phyloP scores from a whole-genome alignment of 2,329 filamentous ascomycete species.

The Xylaria sp. region DNA sequence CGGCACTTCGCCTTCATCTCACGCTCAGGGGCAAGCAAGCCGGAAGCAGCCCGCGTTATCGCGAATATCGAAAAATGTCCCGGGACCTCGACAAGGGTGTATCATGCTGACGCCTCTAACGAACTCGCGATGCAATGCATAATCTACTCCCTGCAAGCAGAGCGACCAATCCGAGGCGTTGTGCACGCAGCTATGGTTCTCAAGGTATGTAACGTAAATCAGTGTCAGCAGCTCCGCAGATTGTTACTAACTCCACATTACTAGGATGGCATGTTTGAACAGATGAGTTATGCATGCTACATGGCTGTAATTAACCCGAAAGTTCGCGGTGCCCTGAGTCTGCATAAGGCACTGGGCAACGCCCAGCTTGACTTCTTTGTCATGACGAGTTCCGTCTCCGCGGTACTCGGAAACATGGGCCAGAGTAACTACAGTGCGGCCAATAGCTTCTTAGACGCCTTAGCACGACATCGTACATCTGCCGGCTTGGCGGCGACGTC shows the following conservation, averaged over 20 bases:
- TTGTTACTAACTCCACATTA: conserved; percentile 16
- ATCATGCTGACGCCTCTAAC: conserved; percentile 29
- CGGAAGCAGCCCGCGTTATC: conserved; percentile 41
- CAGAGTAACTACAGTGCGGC: conserved; percentile 43
- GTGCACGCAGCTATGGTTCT: conserved; percentile 46
- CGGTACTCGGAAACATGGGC: conserved; percentile 38
- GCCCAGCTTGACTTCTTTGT: conserved; percentile 43
- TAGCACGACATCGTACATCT: conserved; percentile 33
- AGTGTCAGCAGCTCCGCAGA: not conserved
- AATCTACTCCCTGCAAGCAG: conserved; percentile 24
- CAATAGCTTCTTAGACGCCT: conserved; percentile 40
- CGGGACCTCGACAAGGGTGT: conserved; percentile 25
- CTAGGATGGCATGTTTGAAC: conserved; percentile 39
- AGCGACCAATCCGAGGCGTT: conserved; percentile 43
- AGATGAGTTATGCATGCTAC: conserved; percentile 28
- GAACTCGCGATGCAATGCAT: conserved; percentile 28
- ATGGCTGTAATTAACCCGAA: conserved; percentile 35
- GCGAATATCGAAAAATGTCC: conserved; percentile 17
- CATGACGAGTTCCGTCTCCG: conserved; percentile 44
- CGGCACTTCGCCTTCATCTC: conserved; percentile 51
- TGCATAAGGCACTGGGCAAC: conserved; percentile 35
- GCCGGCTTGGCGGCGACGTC: conserved; percentile 31
- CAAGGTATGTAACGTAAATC: conserved; percentile 21
- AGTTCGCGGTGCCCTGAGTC: conserved; percentile 35
- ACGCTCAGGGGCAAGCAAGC: conserved; percentile 45